Evolutionary conservation across 73 alveolate species (phyloP).

Genomic region (Paramecium biaurelia): DNA sequence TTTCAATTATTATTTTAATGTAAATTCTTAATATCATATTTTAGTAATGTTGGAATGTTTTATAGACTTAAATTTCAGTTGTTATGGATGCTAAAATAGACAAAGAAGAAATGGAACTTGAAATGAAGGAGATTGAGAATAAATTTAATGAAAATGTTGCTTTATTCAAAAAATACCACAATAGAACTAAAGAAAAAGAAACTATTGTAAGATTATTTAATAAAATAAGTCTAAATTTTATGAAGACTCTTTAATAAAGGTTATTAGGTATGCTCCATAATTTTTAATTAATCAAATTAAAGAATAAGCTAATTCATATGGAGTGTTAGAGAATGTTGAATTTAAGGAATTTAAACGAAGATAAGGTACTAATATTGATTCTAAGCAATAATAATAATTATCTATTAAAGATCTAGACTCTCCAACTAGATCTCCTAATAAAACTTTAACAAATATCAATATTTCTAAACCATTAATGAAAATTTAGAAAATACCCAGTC

Average conservation of each 20-base stretch:
- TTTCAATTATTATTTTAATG: neutral
- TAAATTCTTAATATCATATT: neutral
- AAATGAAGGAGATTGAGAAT: neutral
- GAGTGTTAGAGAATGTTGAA: constrained; percentile 25
- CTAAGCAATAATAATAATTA: neutral
- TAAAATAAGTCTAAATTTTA: neutral
- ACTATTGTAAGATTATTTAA: neutral
- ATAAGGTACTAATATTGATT: neutral
- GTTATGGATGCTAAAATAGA: constrained; percentile 19
- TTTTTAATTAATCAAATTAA: neutral
- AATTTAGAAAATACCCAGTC: neutral
- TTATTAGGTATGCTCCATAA: constrained; percentile 32
- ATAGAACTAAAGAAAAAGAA: neutral
- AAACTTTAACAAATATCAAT: neutral
- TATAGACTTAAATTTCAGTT: neutral
- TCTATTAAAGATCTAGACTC: neutral
- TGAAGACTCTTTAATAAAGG: neutral
- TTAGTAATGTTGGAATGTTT: constrained; percentile 3
- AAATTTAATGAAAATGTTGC: constrained; percentile 11
- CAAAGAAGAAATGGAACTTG: constrained; percentile 35
- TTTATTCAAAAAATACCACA: neutral
- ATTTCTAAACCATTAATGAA: neutral
- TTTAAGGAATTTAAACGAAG: constrained; percentile 26
- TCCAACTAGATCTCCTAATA: neutral
- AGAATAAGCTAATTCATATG: neutral